phyloP scores from a whole-genome alignment of 2,329 filamentous ascomycete species.

The Aspergillus sp. region DNA sequence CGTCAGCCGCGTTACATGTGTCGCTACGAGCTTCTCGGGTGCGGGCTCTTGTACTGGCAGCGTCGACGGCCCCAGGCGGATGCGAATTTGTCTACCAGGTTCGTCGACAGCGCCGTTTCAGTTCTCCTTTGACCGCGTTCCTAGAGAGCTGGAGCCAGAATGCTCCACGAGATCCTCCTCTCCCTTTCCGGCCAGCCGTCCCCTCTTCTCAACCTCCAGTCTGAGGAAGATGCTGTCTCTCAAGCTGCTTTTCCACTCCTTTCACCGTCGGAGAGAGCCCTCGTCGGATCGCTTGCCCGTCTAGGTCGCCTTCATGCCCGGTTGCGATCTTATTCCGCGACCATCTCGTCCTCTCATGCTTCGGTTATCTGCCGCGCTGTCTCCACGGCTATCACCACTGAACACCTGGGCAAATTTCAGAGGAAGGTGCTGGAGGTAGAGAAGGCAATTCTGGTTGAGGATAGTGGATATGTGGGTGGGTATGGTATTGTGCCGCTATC shows the following conservation, averaged over 20 bases:
- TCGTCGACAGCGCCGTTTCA: constrained; percentile 3
- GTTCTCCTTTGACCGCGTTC: constrained; percentile 1
- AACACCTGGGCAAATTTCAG: constrained; percentile 73
- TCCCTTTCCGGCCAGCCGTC: constrained; percentile 91
- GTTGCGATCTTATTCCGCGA: constrained; percentile 57
- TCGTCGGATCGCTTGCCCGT: constrained; percentile 66
- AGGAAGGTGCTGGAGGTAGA: constrained; percentile 78
- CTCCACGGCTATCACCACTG: constrained; percentile 63
- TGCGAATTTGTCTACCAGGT: constrained; percentile 19
- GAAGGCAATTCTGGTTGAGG: constrained; percentile 61
- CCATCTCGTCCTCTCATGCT: constrained; percentile 60
- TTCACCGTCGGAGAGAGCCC: constrained; percentile 71
- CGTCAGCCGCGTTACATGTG: constrained; percentile 28
- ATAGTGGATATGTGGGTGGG: constrained; percentile 73
- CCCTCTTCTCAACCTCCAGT: constrained; percentile 59
- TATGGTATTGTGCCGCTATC: constrained; percentile 92
- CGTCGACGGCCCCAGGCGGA: constrained; percentile 18
- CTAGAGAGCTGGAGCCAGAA: constrained; percentile 35
- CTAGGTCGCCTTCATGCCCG: constrained; percentile 69
- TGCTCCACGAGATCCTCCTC: constrained; percentile 98
- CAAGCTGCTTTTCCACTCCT: constrained; percentile 41
- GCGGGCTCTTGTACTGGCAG: constrained; percentile 35
- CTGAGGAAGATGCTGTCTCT: constrained; percentile 43
- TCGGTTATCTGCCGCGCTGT: constrained; percentile 83
- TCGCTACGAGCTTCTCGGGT: constrained; percentile 38